Evolutionary conservation across 257 asterid genomes (phyloP), one percentile per base, ranked within the genome.

Genomic region (Petunia axillaris): DNA sequence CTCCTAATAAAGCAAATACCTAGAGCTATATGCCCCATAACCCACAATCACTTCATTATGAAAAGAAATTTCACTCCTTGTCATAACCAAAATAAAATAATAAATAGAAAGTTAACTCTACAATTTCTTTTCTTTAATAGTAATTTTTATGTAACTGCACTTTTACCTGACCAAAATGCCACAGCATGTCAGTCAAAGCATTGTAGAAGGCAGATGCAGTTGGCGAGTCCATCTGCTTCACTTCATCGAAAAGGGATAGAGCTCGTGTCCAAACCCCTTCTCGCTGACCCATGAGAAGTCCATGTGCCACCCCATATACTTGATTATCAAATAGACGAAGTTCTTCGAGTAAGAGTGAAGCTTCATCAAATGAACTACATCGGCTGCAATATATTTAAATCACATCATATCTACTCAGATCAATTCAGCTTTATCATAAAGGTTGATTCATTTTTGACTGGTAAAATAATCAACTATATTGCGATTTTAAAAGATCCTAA

Each of bases 101-200:
- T 59, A 64, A 2, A 37, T 1, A 64, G 38, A 64, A 39, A 11
- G 13, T 39, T 65, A 25, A 65, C 77, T 9, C 43, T 11, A 48
- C 2, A 6, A 46, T 71, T n/a, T 48, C 77, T 71, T 5, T 43
- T 48, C 43, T 71, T 25, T 25, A 54, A 41, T 71, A 68, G 64
- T 52, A 68, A 57, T 85, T 41, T 59, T 36, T 8, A 80, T 44
- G 64, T 11, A 75, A 13, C 46, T 68, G 64, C 59, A 8, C 44
- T 38, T 62, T 81, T 90, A 95, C 98, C 97, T 93, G 97, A 88
- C 94, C 96, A 88, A 95, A 93, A 88, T 92, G 97, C 97, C 99
- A 95, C 75, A 93, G 85, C 97, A 92, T 88, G 88, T 92, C 99
- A 6, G 97, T 95, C 89, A 95, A 85, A 71, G 97, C 98, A 87